phyloP scores from a whole-genome alignment of 2,329 filamentous ascomycete genomes.

The Canariomyces notabilis region DNA sequence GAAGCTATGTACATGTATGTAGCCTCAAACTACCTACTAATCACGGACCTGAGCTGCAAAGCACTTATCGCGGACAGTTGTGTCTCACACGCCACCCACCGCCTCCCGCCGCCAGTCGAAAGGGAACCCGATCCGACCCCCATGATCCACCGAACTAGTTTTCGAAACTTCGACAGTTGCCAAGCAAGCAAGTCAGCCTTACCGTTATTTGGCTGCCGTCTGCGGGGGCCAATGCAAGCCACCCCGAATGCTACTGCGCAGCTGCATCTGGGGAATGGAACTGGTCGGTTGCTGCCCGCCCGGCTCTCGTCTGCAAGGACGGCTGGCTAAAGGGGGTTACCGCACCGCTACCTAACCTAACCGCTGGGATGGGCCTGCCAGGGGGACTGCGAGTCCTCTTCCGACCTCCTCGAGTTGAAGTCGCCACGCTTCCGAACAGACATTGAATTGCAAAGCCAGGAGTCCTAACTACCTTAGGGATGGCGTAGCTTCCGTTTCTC shows the following conservation, averaged over 20 bases:
- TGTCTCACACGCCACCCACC: background rate
- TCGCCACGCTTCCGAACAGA: too few relatives aligned
- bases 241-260: background rate
- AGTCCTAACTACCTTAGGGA: too few relatives aligned
- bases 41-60: background rate
- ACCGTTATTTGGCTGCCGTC: background rate
- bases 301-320: constrained; percentile 2
- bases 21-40: too few relatives aligned
- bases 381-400: too few relatives aligned
- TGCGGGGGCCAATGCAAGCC: constrained; percentile 4
- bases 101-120: background rate
- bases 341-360: too few relatives aligned
- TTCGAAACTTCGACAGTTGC: background rate
- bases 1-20: too few relatives aligned
- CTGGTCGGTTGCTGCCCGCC: constrained; percentile 3
- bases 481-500: too few relatives aligned
- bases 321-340: background rate
- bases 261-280: background rate
- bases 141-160: too few relatives aligned
- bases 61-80: background rate
- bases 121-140: too few relatives aligned
- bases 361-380: too few relatives aligned
- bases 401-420: too few relatives aligned
- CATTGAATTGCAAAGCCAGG: too few relatives aligned
- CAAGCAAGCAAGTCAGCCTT: constrained; percentile 8